Conservation (phyloP, 306 rosid genomes). For the Lathyrus aphaca region DNA sequence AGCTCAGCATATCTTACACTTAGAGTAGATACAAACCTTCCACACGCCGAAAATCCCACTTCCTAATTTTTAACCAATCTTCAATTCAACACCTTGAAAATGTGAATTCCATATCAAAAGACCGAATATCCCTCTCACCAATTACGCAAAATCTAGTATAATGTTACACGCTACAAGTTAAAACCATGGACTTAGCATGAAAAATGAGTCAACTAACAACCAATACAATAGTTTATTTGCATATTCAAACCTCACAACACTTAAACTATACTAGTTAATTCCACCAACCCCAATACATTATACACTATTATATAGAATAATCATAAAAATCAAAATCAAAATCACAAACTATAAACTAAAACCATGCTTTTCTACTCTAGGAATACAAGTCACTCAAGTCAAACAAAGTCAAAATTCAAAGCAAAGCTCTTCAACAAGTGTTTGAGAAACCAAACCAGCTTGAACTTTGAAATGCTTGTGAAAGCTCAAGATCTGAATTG, state of each 20-base stretch:
- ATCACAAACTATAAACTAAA: constrained; percentile 39
- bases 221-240: constrained; percentile 45
- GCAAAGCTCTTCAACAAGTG: constrained; percentile 41
- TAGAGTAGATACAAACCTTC: constrained; percentile 1
- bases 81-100: constrained; percentile 37
- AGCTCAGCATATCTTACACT: constrained; percentile 20
- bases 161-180: constrained; percentile 31
- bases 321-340: constrained; percentile 37
- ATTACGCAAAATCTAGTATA: constrained; percentile 44
- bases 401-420: constrained; percentile 55
- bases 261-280: constrained; percentile 29
- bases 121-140: constrained; percentile 53
- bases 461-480: not conserved
- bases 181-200: constrained; percentile 45
- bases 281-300: constrained; percentile 40
- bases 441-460: constrained; percentile 5
- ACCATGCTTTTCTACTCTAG: constrained; percentile 43
- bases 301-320: constrained; percentile 37
- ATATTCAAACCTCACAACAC: constrained; percentile 48
- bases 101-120: constrained; percentile 50
- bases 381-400: constrained; percentile 40
- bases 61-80: constrained; percentile 34
- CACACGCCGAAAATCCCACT: constrained; percentile 16
- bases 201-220: constrained; percentile 53
- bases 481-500: constrained; percentile 64